phyloP scores from a whole-genome alignment of 2,329 filamentous ascomycete genomes.

The Aspergillus hortae region DNA sequence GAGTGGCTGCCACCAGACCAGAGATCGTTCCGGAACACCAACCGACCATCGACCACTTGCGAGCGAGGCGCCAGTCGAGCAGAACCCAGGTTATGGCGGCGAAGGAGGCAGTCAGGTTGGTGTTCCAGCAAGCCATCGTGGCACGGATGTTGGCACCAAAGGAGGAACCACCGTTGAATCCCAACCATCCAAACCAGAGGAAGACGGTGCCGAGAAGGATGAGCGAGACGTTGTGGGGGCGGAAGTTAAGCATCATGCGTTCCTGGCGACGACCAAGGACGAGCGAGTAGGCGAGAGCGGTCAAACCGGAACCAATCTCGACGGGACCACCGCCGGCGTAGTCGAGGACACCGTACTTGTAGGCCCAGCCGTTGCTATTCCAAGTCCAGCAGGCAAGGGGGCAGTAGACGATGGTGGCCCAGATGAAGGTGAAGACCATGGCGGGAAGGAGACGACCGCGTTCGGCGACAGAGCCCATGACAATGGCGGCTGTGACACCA shows the following conservation, averaged over 20 bases:
- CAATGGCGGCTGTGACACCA: slow-evolving; percentile 84
- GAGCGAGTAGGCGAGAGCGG: slow-evolving; percentile 91
- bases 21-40: slow-evolving; percentile 89
- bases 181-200: slow-evolving; percentile 98
- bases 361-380: slow-evolving; percentile 92
- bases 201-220: slow-evolving; percentile 93
- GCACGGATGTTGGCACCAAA: slow-evolving; percentile 94
- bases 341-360: slow-evolving; percentile 85
- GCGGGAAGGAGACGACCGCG: slow-evolving; percentile 87
- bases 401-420: slow-evolving; percentile 97
- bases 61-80: slow-evolving; percentile 89
- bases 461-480: slow-evolving; percentile 89
- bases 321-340: slow-evolving; percentile 96
- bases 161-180: slow-evolving; percentile 94
- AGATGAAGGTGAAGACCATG: slow-evolving; percentile 94
- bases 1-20: slow-evolving; percentile 82
- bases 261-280: slow-evolving; percentile 94
- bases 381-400: slow-evolving; percentile 95
- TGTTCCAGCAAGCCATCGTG: slow-evolving; percentile 97
- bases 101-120: slow-evolving; percentile 88
- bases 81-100: slow-evolving; percentile 90
- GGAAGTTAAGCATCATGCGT: slow-evolving; percentile 99
- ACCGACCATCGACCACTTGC: slow-evolving; percentile 92
- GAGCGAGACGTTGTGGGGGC: slow-evolving; percentile 95
- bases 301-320: slow-evolving; percentile 92